Base-by-base conservation (phyloP, 768 basidiomycete genomes). In the Cystofilobasidium bisporidii region DNA sequence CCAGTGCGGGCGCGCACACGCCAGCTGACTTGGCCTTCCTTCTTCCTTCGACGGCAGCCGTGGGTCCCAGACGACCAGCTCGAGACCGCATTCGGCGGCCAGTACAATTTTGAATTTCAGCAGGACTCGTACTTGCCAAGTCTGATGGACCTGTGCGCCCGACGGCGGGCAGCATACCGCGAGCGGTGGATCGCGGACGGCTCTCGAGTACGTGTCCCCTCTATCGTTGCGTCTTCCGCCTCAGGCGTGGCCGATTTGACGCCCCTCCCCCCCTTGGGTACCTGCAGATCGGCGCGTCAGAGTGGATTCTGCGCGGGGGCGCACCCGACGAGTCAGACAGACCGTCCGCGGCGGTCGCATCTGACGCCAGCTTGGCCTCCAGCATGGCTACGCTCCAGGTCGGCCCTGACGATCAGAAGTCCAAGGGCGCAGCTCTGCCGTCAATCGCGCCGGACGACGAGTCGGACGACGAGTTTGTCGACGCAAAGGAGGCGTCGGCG, bases 11-110 rank as follows among this genome's bases (percentile, higher is more conserved):
- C n/a, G n/a, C n/a, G n/a, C n/a, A n/a, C n/a, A n/a, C n/a, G n/a
- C n/a, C n/a, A n/a, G 28, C 50, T 55, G 50, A 55, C 18, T 26
- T 50, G 48, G 10, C 22, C 24, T 26, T 9, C 10, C 22, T 50
- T 41, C 10, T 9, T 41, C 28, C 18, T 30, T 48, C 20, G 9
- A 17, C 55, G 4, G 24, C 53, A 64, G 63, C 65, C 65, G 5
- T 66, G 65, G 65, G 33, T 66, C 12, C 65, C 65, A 17, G 48
- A 60, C 24, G 45, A 66, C 20, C 65, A 66, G 32, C 65, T 66
- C 48, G 58, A 66, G 24, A 58, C 57, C 26, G 32, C 58, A 18
- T 66, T 60, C 33, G 65, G 65, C 3, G 65, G 65, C 22, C 59
- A 66, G 28, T 58, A 59, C n/a, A 48, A 58, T 17, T 66, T 66